phyloP scores from a whole-genome alignment of 2,329 filamentous ascomycete species.

The Pleoardoris graminearum region DNA sequence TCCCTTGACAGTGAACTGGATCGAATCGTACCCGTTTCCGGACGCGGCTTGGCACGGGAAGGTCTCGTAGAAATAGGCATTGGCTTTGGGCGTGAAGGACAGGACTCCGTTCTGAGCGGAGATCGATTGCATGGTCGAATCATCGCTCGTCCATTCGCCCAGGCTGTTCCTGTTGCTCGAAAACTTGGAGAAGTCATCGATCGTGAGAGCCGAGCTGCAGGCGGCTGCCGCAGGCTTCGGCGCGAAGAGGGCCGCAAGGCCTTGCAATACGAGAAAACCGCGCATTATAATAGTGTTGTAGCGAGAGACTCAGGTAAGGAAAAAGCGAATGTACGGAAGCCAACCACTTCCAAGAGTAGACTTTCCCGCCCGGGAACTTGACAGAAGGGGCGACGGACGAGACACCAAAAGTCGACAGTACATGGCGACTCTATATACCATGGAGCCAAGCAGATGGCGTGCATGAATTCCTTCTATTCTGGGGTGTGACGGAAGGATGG shows the following conservation, averaged over 20 bases:
- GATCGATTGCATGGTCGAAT: conserved; percentile 53
- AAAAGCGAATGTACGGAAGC: conserved; percentile 47
- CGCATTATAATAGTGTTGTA: conserved; percentile 32
- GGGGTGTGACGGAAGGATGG: conserved; percentile 6
- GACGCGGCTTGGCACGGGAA: conserved; percentile 54
- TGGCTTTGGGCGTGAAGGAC: conserved; percentile 54
- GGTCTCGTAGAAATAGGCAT: conserved; percentile 60
- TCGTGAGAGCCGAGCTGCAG: conserved; percentile 41
- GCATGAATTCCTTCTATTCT: conserved; percentile 11
- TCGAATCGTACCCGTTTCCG: conserved; percentile 52
- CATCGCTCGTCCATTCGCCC: conserved; percentile 48
- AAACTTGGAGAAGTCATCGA: conserved; percentile 46
- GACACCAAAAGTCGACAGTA: conserved; percentile 3
- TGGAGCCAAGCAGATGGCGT: background rate
- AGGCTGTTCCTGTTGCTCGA: conserved; percentile 43
- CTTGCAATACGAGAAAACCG: conserved; percentile 29
- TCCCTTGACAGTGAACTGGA: conserved; percentile 55
- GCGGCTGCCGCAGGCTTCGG: conserved; percentile 36
- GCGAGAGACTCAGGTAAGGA: conserved; percentile 26
- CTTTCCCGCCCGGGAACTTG: conserved; percentile 6
- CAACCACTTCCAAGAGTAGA: conserved; percentile 31
- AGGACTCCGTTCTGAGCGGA: conserved; percentile 51
- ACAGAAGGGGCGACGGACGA: conserved; percentile 8
- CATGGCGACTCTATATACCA: conserved; percentile 11
- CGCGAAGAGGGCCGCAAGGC: conserved; percentile 38